Percentiles rank a stretch among this genome's conserved stretches.
Evolutionary conservation across 164 flowering plant genomes (phyloP).

Genomic region (Euptelea pleiosperma): DNA sequence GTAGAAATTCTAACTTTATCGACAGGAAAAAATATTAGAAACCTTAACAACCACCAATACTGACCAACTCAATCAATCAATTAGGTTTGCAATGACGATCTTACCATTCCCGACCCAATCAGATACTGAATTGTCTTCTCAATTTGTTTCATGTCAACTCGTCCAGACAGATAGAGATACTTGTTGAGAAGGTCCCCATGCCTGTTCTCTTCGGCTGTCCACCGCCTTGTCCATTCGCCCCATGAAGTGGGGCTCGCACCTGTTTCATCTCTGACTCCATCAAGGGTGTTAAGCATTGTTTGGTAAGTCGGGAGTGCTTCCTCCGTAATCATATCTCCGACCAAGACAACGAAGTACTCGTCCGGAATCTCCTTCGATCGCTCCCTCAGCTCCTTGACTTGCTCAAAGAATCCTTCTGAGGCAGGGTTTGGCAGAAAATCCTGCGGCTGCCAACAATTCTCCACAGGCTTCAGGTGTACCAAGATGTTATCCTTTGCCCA

Average conservation of each 20-base stretch:
- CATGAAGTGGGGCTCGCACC: conserved; percentile 75
- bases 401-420: conserved; percentile 55
- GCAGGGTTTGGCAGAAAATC: conserved; percentile 70
- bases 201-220: conserved; percentile 69
- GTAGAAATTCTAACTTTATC: too few relatives aligned
- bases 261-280: conserved; percentile 62
- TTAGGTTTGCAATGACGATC: conserved; percentile 2
- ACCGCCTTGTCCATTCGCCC: conserved; percentile 76
- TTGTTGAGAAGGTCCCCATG: conserved; percentile 65
- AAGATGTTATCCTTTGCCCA: conserved; percentile 67
- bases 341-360: conserved; percentile 64
- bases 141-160: conserved; percentile 68
- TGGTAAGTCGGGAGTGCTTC: conserved; percentile 57
- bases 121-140: conserved; percentile 75
- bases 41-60: too few relatives aligned
- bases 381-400: conserved; percentile 57
- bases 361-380: conserved; percentile 68
- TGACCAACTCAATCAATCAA: too few relatives aligned
- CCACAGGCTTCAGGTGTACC: conserved; percentile 59
- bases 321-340: conserved; percentile 68
- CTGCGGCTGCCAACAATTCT: conserved; percentile 75
- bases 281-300: conserved; percentile 59
- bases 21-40: too few relatives aligned
- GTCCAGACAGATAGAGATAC: conserved; percentile 60
- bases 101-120: conserved; percentile 79